phyloP scores from a whole-genome alignment of 2,329 filamentous ascomycete species.

The Neoarthrinium moseri region DNA sequence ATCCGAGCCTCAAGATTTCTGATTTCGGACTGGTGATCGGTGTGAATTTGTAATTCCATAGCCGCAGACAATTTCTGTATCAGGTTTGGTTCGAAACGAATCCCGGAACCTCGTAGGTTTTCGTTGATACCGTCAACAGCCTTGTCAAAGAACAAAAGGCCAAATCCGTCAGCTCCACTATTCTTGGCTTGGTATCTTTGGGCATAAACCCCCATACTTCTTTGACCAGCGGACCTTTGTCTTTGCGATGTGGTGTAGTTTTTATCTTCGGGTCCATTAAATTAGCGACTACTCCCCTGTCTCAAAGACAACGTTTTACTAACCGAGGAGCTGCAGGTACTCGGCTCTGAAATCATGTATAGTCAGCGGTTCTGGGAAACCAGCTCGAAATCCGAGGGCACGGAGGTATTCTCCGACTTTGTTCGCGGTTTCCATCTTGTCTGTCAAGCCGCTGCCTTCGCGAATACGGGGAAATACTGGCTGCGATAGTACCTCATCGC shows the following conservation, averaged over 20 bases:
- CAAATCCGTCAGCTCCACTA: neutral
- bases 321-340: neutral
- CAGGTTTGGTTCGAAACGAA: neutral
- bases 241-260: neutral
- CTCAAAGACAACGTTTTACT: neutral
- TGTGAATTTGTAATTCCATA: slow-evolving; percentile 1
- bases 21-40: neutral
- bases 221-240: neutral
- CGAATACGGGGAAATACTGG: neutral
- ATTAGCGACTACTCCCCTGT: neutral
- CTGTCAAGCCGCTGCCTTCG: neutral
- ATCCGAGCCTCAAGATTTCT: neutral
- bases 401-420: neutral
- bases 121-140: neutral
- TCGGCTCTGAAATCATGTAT: neutral
- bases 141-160: neutral
- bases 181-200: neutral
- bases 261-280: neutral
- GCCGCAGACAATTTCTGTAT: neutral
- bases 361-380: neutral
- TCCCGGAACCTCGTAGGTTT: neutral
- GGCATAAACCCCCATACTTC: neutral
- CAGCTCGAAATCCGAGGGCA: neutral
- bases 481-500: neutral
- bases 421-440: neutral